Percentiles rank a stretch among this genome's conserved stretches.
Evolutionary conservation across 208 protist species (phyloP).

Genomic region (Phytomonas francai): DNA sequence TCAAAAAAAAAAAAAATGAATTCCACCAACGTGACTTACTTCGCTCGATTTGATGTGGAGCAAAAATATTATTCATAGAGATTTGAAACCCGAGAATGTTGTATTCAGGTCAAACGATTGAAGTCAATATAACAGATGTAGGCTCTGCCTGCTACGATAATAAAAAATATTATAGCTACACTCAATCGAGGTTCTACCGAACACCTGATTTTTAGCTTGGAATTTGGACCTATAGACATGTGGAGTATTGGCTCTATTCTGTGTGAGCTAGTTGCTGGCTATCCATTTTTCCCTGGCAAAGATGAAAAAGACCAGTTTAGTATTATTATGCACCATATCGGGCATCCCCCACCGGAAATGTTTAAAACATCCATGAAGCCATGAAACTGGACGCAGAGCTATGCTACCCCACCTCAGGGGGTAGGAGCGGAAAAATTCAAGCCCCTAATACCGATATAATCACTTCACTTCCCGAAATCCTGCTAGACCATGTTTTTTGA

Average conservation of each 20-base stretch:
- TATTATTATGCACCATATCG: slow-evolving; percentile 83
- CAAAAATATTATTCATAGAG: slow-evolving; percentile 92
- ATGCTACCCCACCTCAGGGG: not conserved
- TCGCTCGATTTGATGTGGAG: slow-evolving; percentile 70
- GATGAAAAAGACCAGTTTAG: slow-evolving; percentile 77
- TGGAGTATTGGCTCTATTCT: slow-evolving; percentile 93
- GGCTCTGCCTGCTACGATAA: slow-evolving; percentile 94
- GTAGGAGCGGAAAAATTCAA: not conserved
- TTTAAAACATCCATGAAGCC: slow-evolving; percentile 8
- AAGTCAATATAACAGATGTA: slow-evolving; percentile 96
- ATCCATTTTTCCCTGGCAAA: slow-evolving; percentile 87
- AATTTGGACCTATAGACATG: slow-evolving; percentile 85
- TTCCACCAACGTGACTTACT: slow-evolving; percentile 61
- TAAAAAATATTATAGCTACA: slow-evolving; percentile 88
- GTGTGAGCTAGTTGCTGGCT: slow-evolving; percentile 89
- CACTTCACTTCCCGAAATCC: not conserved
- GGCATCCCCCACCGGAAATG: slow-evolving; percentile 59
- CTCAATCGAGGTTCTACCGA: slow-evolving; percentile 89
- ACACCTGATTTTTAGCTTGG: slow-evolving; percentile 81
- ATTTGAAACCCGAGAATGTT: slow-evolving; percentile 97
- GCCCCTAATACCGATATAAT: not conserved
- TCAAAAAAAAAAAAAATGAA: slow-evolving; percentile 32
- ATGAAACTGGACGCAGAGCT: not conserved
- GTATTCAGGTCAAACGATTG: slow-evolving; percentile 65
- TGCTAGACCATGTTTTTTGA: slow-evolving; percentile 51